Evolutionary conservation across 108 stramenopile species (phyloP), one percentile per base, ranked within the genome.

Genomic region (Stephanodiscus minutulus): DNA sequence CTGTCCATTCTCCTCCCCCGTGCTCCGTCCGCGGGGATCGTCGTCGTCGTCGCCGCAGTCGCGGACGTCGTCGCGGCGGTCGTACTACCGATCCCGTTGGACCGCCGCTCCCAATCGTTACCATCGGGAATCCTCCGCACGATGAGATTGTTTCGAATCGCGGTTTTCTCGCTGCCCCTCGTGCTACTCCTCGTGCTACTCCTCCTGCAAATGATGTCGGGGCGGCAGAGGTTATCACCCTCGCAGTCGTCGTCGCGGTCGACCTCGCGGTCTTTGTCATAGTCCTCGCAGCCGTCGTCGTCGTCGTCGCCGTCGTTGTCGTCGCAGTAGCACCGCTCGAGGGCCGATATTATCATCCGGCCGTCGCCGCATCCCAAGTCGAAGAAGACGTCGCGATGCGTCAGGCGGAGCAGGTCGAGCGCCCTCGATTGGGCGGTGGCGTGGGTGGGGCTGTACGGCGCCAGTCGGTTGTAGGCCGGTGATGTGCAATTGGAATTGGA

Each of bases 301-400:
- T 10, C 15, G 27, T 27, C 20, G 7, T 1, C 15, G 43, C 43
- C 43, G 15, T 15, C 43, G 43, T 15, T 15, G 43, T 69, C 62
- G n/a, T 69, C 58, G 50, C 56, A 11, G 44, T 64, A 64, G 27
- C 39, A 68, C 9, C 70, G 48, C 56, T 77, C 47, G 15, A 85
- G 81, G 1, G 91, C 91, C n/a, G 46, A 43, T 12, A 90, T 27
- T 41, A 96, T 52, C 37, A 96, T 64, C 3, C 93, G 70, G 3
- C 87, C 93, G 77, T 96, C 96, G 20, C 96, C 92, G 64, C 93
- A 93, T 17, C 96, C 96, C 61, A 96, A 48, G 70, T 96, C 96
- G 62, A 91, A 93, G 25, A 96, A 74, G 3, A 93, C 79, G 62
- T 94, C 92, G 37, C 68, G 48, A 18, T 36, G 9, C 11, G 48